Evolutionary conservation across 345 rosid species (phyloP).

Genomic region (Brassica juncea): DNA sequence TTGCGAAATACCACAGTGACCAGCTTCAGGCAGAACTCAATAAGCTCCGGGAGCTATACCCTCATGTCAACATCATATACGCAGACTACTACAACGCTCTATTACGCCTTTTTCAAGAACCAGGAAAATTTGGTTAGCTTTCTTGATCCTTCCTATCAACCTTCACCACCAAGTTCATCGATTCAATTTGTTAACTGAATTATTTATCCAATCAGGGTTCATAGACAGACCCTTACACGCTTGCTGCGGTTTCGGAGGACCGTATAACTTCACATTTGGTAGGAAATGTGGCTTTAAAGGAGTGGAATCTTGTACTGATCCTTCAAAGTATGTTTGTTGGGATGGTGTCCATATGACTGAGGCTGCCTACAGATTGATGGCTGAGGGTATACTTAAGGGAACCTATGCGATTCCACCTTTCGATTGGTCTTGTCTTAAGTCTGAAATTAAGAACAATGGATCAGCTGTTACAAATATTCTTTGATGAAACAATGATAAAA

Average conservation of each 20-base stretch:
- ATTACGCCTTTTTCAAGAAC: no score
- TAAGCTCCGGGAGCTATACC: no score
- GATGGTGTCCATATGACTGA: slow-evolving; percentile 46
- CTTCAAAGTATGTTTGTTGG: slow-evolving; percentile 45
- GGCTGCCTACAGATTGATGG: slow-evolving; percentile 25
- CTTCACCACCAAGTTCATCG: no score
- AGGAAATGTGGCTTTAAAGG: slow-evolving; percentile 22
- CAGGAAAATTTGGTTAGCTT: no score
- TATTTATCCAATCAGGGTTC: no score
- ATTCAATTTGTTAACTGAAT: no score
- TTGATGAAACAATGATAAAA: background rate
- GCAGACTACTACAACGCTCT: no score
- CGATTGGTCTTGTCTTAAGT: slow-evolving; percentile 16
- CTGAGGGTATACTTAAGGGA: slow-evolving; percentile 29
- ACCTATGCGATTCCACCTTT: slow-evolving; percentile 25
- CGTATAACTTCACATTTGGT: background rate
- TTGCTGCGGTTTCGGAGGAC: slow-evolving; percentile 33
- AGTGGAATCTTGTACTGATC: slow-evolving; percentile 36
- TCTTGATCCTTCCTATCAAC: no score
- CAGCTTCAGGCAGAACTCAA: no score
- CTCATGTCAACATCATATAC: no score
- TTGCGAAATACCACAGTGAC: no score
- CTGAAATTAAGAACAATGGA: background rate
- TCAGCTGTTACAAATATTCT: background rate
- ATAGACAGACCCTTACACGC: slow-evolving; percentile 15